phyloP scores from a whole-genome alignment of 345 rosid genomes.

The Rhodamnia rubescens region DNA sequence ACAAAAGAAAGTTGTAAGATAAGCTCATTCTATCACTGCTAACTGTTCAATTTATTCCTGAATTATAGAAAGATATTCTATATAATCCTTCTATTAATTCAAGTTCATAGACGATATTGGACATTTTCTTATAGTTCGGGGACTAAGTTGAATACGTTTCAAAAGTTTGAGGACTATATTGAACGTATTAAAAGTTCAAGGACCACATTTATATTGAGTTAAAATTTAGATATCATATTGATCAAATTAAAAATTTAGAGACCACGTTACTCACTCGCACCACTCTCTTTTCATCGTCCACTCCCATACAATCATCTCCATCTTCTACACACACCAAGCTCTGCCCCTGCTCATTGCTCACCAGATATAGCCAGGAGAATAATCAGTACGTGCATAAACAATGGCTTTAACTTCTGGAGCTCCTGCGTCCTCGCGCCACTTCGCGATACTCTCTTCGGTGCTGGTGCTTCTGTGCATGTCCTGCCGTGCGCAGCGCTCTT shows the following conservation, averaged over 20 bases:
- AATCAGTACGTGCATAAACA: not conserved
- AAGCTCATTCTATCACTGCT: not conserved
- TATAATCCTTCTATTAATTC: too few species aligned
- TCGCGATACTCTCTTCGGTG: not conserved
- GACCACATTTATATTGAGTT: too few species aligned
- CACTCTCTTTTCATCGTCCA: not conserved
- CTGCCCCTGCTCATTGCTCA: not conserved
- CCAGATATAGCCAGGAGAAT: not conserved
- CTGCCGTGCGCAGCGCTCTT: slow-evolving; percentile 31
- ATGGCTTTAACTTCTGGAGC: not conserved
- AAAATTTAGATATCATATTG: too few species aligned
- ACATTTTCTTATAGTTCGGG: too few species aligned
- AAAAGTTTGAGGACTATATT: too few species aligned
- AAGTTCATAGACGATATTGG: too few species aligned
- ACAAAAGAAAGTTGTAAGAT: not conserved
- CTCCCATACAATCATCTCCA: not conserved
- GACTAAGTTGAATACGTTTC: too few species aligned
- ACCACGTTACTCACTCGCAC: not conserved
- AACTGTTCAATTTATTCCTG: too few species aligned
- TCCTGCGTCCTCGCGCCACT: not conserved
- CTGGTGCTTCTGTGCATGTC: not conserved
- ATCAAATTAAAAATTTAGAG: too few species aligned
- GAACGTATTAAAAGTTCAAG: too few species aligned
- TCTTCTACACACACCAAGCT: not conserved
- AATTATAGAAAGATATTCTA: too few species aligned